Base-by-base conservation (phyloP, 306 rosid genomes). In the Fragaria iinumae region DNA sequence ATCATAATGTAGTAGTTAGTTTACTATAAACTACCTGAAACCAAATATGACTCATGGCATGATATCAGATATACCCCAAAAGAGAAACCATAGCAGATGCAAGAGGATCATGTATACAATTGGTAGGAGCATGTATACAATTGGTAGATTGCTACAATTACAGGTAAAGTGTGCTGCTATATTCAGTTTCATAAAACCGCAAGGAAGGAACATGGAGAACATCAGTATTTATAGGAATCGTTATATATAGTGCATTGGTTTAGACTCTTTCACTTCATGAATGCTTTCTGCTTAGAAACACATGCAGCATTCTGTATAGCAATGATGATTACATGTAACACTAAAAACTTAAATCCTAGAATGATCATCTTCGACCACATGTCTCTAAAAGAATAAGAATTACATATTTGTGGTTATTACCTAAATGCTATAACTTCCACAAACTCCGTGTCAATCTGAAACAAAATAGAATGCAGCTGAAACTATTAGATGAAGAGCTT, bases 371-470 rank as follows among this genome's bases (percentile, higher is more conserved):
- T 48, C 44, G 3, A 16, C 38, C 25, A 36, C 12, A 32, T 39
- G 3, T 38, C 1, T 25, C 39, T 48, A 12, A 6, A 4, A 5
- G 11, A 23, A 64, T 25, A 67, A 5, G 50, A 62, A 71, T 45
- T 62, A 16, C 5, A 8, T 63, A 34, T 29, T 29, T 62, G 6
- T 3, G 36, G 77, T 14, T 65, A 44, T 82, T 84, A 91, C 98
- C 98, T 90, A 96, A 95, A 95, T 59, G 97, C 97, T 77, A 90
- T 87, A 50, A 95, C 96, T 84, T 95, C 98, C 18, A 89, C 74
- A 83, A 95, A 95, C 72, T 95, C 97, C 0, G 98, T 88, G 32
- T 95, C 91, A 32, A 95, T 78, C 98, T 95, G 98, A 80, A 89
- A 67, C 23, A 8, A 77, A 49, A 56, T 10, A 86, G 73, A 52